These are phyloP conservation scores for Glutinoglossum americanum DNA, from an alignment of 495 filamentous ascomycete genomes.

Conservation along the genomic window DNA sequence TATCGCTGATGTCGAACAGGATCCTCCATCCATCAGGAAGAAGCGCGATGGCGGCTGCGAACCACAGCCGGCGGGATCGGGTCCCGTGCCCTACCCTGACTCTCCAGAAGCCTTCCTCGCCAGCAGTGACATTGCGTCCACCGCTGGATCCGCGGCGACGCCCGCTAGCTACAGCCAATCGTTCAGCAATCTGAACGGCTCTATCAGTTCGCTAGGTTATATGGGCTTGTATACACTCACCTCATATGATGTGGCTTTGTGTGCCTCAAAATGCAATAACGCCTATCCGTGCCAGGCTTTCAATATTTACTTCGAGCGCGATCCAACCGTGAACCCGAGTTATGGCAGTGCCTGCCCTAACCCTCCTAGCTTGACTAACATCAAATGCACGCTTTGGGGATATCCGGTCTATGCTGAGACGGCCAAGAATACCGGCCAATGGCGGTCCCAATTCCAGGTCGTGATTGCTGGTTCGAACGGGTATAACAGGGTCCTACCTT, in stretches of 20 bases:
- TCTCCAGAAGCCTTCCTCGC: conserved; percentile 15
- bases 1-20: background rate
- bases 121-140: conserved; percentile 6
- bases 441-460: conserved; percentile 19
- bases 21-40: background rate
- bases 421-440: conserved; percentile 21
- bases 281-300: conserved; percentile 18
- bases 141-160: conserved; percentile 12
- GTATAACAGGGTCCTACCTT: conserved; percentile 13
- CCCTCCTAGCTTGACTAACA: conserved; percentile 25
- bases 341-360: conserved; percentile 16
- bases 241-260: conserved; percentile 22
- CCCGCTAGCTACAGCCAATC: conserved; percentile 21
- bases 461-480: conserved; percentile 24
- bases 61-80: conserved; percentile 12
- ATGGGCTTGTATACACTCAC: conserved; percentile 19
- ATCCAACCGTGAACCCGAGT: conserved; percentile 20
- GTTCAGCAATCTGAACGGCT: conserved; percentile 19
- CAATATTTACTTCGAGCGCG: conserved; percentile 28
- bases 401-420: conserved; percentile 12
- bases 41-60: background rate
- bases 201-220: conserved; percentile 19
- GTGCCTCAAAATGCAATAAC: conserved; percentile 15
- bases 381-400: conserved; percentile 31
- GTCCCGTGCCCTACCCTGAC: conserved; percentile 16